phyloP scores from a whole-genome alignment of 352 stramenopile species.

The Blastocystis sp. region DNA sequence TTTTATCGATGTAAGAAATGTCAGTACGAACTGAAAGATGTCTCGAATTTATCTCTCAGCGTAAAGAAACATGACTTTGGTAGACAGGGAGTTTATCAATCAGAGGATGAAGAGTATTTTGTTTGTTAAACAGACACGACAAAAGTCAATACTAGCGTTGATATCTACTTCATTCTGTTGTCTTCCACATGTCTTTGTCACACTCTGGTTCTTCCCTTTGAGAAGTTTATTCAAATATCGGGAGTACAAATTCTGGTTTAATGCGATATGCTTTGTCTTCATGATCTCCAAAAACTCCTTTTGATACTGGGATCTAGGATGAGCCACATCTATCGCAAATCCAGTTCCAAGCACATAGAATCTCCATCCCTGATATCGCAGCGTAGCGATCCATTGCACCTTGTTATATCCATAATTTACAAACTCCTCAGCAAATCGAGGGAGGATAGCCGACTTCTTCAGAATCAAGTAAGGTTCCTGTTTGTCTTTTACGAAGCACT shows the following conservation, averaged over 20 bases:
- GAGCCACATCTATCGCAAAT: constrained; percentile 46
- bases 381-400: constrained; percentile 4
- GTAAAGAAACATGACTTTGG: constrained; percentile 60
- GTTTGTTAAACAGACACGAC: not conserved
- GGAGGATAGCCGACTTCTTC: not conserved
- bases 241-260: not conserved
- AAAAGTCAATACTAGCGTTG: not conserved
- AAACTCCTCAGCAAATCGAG: constrained; percentile 34
- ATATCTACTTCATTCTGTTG: not conserved
- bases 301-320: constrained; percentile 18
- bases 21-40: constrained; percentile 55
- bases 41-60: constrained; percentile 38
- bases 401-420: constrained; percentile 62
- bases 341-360: constrained; percentile 27
- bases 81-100: constrained; percentile 19
- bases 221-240: not conserved
- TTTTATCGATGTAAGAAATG: constrained; percentile 53
- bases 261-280: not conserved
- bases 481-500: constrained; percentile 54
- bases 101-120: not conserved
- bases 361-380: constrained; percentile 17
- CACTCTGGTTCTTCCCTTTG: not conserved
- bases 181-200: not conserved
- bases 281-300: not conserved
- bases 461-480: constrained; percentile 58